Conservation (phyloP, 352 stramenopile genomes). For the Globisporangium paroecandrum region DNA sequence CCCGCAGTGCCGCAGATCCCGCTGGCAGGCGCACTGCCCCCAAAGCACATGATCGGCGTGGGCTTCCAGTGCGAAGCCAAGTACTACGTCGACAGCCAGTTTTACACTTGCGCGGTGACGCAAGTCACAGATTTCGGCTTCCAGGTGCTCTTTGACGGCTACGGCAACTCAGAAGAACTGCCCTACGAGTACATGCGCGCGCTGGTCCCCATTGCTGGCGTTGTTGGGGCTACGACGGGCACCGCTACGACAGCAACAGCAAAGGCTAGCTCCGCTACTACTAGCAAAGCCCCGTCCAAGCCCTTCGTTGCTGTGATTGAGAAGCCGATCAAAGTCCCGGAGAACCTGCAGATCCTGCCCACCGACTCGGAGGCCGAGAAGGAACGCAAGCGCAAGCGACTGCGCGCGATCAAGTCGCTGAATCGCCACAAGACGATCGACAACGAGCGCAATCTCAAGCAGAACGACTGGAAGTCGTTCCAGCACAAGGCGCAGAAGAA, state of each 20-base stretch:
- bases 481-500: conserved; percentile 80
- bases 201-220: neutral
- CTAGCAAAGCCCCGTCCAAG: conserved; percentile 12
- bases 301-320: conserved; percentile 48
- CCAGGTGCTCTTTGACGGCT: conserved; percentile 85
- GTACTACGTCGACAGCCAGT: conserved; percentile 77
- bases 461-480: conserved; percentile 86
- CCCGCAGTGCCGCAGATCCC: conserved; percentile 17
- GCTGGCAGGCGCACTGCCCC: conserved; percentile 28
- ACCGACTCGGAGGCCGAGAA: conserved; percentile 84
- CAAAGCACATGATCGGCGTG: conserved; percentile 38
- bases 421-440: conserved; percentile 86
- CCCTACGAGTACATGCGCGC: conserved; percentile 84
- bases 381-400: conserved; percentile 78
- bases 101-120: conserved; percentile 71
- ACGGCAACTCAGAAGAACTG: conserved; percentile 89
- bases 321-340: conserved; percentile 83
- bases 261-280: conserved; percentile 1
- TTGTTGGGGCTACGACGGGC: neutral
- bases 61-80: conserved; percentile 71
- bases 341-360: conserved; percentile 79
- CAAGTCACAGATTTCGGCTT: conserved; percentile 68
- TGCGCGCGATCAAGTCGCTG: conserved; percentile 82
- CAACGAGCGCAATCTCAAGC: conserved; percentile 79
- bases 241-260: neutral